phyloP scores from a whole-genome alignment of 2,329 filamentous ascomycete species.

The Drechslerella coelobrocha region DNA sequence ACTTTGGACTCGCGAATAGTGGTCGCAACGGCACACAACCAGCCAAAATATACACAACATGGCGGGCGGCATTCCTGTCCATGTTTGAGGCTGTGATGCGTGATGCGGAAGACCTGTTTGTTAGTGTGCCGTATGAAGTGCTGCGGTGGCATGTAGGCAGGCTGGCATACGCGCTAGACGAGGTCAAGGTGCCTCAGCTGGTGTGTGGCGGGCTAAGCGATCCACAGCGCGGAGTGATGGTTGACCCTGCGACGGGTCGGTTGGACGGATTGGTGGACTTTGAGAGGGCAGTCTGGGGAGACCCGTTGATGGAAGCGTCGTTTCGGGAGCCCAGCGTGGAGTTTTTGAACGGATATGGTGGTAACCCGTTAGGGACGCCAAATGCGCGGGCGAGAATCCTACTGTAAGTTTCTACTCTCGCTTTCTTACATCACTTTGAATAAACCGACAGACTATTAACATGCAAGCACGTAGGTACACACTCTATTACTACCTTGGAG shows the following conservation, averaged over 20 bases:
- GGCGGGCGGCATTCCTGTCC: constrained; percentile 66
- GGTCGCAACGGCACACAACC: constrained; percentile 18
- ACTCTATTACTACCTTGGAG: constrained; percentile 38
- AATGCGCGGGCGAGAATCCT: constrained; percentile 28
- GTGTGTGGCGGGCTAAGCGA: constrained; percentile 65
- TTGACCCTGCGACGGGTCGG: constrained; percentile 47
- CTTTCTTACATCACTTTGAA: constrained; percentile 6
- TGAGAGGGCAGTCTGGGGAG: constrained; percentile 54
- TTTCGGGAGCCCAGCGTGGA: constrained; percentile 47
- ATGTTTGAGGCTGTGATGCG: constrained; percentile 66
- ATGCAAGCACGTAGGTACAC: constrained; percentile 43
- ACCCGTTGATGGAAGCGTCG: constrained; percentile 51
- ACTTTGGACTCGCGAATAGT: constrained; percentile 29
- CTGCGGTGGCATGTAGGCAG: constrained; percentile 65
- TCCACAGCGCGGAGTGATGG: constrained; percentile 39
- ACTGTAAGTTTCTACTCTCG: constrained; percentile 20
- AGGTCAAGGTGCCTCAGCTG: constrained; percentile 63
- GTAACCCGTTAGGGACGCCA: constrained; percentile 36
- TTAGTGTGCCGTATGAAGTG: constrained; percentile 66
- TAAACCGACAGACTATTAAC: too few relatives aligned
- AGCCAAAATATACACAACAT: constrained; percentile 59
- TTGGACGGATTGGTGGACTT: constrained; percentile 53
- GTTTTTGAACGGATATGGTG: constrained; percentile 53
- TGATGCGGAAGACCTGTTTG: constrained; percentile 68
- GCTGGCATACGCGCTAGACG: constrained; percentile 63